These are phyloP conservation scores for Dactylonectria estremocensis DNA, from an alignment of 2,329 filamentous ascomycete species.

Conservation along the genomic window DNA sequence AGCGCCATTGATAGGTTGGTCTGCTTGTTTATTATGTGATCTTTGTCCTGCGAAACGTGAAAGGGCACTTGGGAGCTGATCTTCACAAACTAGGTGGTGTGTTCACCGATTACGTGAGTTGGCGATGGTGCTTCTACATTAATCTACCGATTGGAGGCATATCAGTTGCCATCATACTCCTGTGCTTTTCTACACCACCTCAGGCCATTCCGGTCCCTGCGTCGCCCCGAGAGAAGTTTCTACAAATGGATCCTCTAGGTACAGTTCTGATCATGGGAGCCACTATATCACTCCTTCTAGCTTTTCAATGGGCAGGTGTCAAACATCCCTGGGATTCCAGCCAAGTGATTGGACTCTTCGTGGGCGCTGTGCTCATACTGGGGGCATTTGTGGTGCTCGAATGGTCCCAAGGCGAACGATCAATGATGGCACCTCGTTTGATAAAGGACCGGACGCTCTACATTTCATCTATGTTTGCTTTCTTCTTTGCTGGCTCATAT, in stretches of 20 bases:
- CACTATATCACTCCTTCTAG: conserved; percentile 2
- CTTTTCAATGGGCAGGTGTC: conserved; percentile 13
- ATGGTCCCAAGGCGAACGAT: conserved; percentile 30
- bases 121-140: conserved; percentile 21
- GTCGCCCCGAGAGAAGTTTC: conserved; percentile 2
- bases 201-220: not conserved
- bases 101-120: not conserved
- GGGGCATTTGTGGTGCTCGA: not conserved
- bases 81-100: too few species aligned
- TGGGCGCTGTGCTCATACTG: not conserved
- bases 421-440: conserved; percentile 58
- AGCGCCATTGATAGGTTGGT: too few species aligned
- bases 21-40: too few species aligned
- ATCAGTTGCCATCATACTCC: not conserved
- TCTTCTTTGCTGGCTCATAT: conserved; percentile 46
- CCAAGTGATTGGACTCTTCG: not conserved
- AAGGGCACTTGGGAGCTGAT: too few species aligned
- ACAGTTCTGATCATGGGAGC: not conserved
- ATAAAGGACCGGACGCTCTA: conserved; percentile 57
- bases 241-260: conserved; percentile 13
- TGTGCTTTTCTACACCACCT: conserved; percentile 3
- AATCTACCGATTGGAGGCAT: conserved; percentile 9
- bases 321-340: not conserved
- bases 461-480: not conserved
- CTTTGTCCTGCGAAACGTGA: too few species aligned